These are phyloP conservation scores for Bacterosira constricta DNA, from an alignment of 108 stramenopile genomes.

Conservation along the genomic window DNA sequence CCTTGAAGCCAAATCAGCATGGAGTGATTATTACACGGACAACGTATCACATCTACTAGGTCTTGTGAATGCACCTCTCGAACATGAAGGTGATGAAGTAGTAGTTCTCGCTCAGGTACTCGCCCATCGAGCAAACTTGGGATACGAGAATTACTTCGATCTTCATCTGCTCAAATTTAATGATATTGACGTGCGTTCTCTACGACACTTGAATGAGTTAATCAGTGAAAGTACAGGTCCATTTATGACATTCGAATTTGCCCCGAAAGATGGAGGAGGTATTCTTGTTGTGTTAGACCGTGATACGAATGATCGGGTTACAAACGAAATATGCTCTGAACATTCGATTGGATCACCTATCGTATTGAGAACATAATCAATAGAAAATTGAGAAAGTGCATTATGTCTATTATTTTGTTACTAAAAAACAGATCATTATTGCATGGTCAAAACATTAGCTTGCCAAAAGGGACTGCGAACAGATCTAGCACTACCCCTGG, in stretches of 20 bases:
- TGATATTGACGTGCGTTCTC: slow-evolving; percentile 52
- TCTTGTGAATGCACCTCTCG: slow-evolving; percentile 40
- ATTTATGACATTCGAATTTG: slow-evolving; percentile 58
- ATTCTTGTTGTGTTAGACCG: slow-evolving; percentile 51
- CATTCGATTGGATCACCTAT: slow-evolving; percentile 52
- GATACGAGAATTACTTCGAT: slow-evolving; percentile 56
- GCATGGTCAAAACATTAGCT: background rate
- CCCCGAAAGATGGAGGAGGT: slow-evolving; percentile 45
- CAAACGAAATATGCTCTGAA: slow-evolving; percentile 52
- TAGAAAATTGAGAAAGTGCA: background rate
- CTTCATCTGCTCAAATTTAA: slow-evolving; percentile 55
- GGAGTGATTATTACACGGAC: slow-evolving; percentile 58
- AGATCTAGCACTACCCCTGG: slow-evolving; percentile 1
- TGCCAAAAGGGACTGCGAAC: background rate
- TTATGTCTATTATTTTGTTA: background rate
- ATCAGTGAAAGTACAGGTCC: slow-evolving; percentile 40
- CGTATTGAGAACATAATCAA: slow-evolving; percentile 10
- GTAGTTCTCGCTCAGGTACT: slow-evolving; percentile 60
- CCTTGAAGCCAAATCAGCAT: slow-evolving; percentile 58
- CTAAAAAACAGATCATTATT: background rate
- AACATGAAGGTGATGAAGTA: slow-evolving; percentile 53
- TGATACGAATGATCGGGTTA: slow-evolving; percentile 33
- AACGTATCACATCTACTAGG: slow-evolving; percentile 48
- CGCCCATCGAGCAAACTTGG: slow-evolving; percentile 57
- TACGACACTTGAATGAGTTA: slow-evolving; percentile 51